Percentiles rank a stretch among this genome's conserved stretches.
These are phyloP conservation scores for Pseudogymnoascus sp. DNA, from an alignment of 2,329 filamentous ascomycete genomes.

Conservation along the genomic window DNA sequence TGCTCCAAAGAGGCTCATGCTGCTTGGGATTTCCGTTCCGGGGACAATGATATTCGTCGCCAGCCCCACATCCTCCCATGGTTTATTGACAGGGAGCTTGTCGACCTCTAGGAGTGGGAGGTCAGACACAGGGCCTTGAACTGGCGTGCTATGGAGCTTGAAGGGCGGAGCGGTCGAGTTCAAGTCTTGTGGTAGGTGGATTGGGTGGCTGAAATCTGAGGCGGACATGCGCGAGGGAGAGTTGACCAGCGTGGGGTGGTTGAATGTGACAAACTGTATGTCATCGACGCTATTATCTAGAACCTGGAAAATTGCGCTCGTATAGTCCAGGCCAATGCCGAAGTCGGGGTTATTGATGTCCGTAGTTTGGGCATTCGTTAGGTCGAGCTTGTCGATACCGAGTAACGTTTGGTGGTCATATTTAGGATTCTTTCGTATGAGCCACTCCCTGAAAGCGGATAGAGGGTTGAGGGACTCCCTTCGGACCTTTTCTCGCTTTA, in stretches of 20 bases:
- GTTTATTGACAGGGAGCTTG: conserved; percentile 9
- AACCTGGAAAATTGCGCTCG: conserved; percentile 17
- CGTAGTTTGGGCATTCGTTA: neutral
- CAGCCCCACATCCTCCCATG: conserved; percentile 11
- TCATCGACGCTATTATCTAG: conserved; percentile 16
- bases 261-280: conserved; percentile 16
- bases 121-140: neutral
- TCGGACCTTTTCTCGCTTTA: conserved; percentile 36
- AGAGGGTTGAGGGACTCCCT: conserved; percentile 25
- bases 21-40: conserved; percentile 7
- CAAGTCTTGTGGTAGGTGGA: conserved; percentile 15
- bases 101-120: conserved; percentile 12
- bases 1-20: conserved; percentile 6
- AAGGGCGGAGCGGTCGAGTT: conserved; percentile 11
- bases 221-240: conserved; percentile 11
- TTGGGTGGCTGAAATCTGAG: conserved; percentile 9
- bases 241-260: conserved; percentile 11
- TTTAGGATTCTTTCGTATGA: conserved; percentile 15
- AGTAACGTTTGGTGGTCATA: conserved; percentile 13
- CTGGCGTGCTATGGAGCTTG: conserved; percentile 1
- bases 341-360: conserved; percentile 9
- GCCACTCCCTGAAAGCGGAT: conserved; percentile 30
- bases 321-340: conserved; percentile 21
- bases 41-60: conserved; percentile 12
- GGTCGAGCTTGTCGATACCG: conserved; percentile 20